Evolutionary conservation across 257 asterid species (phyloP).

Genomic region (Parsonsia alboflavescens): DNA sequence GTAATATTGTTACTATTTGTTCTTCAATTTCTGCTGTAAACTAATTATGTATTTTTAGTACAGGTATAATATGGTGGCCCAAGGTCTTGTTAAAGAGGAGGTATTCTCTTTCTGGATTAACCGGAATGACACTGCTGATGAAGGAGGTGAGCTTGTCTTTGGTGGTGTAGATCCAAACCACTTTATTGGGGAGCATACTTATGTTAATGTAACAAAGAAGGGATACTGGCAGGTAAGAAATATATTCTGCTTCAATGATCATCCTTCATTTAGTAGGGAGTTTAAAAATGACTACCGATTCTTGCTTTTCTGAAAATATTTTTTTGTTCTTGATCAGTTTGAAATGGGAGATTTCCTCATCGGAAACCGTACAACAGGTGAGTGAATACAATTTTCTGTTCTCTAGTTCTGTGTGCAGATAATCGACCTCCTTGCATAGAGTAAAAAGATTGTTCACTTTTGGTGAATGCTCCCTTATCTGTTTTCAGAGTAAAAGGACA

Average conservation of each 20-base stretch:
- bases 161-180: slow-evolving; percentile 94
- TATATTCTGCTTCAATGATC: neutral
- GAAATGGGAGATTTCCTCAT: slow-evolving; percentile 79
- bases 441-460: too few relatives aligned
- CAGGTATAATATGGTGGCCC: slow-evolving; percentile 91
- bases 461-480: too few relatives aligned
- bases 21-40: neutral
- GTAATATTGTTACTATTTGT: neutral
- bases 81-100: slow-evolving; percentile 80
- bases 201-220: slow-evolving; percentile 69
- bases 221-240: slow-evolving; percentile 90
- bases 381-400: slow-evolving; percentile 11
- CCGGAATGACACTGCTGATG: slow-evolving; percentile 53
- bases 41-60: neutral
- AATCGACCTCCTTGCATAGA: neutral
- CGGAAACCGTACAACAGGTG: slow-evolving; percentile 78
- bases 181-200: slow-evolving; percentile 74
- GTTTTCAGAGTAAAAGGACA: neutral
- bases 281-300: neutral
- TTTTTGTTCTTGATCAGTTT: slow-evolving; percentile 40
- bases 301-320: neutral
- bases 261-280: neutral
- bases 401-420: neutral
- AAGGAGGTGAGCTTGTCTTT: slow-evolving; percentile 90
- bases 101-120: slow-evolving; percentile 97